These are phyloP conservation scores for Cladobotryum protrusum DNA, from an alignment of 2,329 filamentous ascomycete genomes.

Conservation along the genomic window DNA sequence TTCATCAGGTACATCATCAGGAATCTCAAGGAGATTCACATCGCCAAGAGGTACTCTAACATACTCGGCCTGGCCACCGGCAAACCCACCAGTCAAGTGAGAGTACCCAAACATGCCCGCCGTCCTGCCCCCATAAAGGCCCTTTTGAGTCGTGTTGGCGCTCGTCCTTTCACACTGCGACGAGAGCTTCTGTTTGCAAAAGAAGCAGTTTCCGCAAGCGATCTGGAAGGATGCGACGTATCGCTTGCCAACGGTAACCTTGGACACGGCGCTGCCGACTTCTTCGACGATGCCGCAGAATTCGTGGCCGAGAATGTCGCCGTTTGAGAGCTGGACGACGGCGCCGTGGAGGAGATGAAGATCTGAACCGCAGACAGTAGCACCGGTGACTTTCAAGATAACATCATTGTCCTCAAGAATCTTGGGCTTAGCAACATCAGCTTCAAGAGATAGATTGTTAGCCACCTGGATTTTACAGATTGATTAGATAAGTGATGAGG, in stretches of 20 bases:
- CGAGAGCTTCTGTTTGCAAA: constrained; percentile 70
- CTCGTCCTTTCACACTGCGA: constrained; percentile 79
- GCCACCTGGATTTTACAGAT: no score
- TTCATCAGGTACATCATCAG: constrained; percentile 75
- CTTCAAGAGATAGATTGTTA: constrained; percentile 21
- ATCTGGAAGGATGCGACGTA: constrained; percentile 88
- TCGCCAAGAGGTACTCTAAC: constrained; percentile 75
- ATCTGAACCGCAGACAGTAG: constrained; percentile 53
- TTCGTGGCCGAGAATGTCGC: constrained; percentile 61
- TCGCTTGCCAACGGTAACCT: constrained; percentile 53
- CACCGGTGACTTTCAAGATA: constrained; percentile 70
- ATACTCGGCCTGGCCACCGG: constrained; percentile 82
- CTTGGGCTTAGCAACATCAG: constrained; percentile 63
- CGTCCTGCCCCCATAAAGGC: constrained; percentile 73
- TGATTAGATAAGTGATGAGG: not conserved
- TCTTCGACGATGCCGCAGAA: constrained; percentile 52
- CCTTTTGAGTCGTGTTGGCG: constrained; percentile 61
- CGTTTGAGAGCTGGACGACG: constrained; percentile 54
- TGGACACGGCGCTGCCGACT: constrained; percentile 49
- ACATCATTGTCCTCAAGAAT: constrained; percentile 70
- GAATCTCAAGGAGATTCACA: constrained; percentile 73
- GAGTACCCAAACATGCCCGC: constrained; percentile 69
- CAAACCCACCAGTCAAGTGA: constrained; percentile 80
- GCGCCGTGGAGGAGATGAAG: constrained; percentile 51
- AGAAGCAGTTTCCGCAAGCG: constrained; percentile 65